Evolutionary conservation across 1,139 yeast species (phyloP), one percentile per base, ranked within the genome.

Genomic region (Ogataea hybrid): DNA sequence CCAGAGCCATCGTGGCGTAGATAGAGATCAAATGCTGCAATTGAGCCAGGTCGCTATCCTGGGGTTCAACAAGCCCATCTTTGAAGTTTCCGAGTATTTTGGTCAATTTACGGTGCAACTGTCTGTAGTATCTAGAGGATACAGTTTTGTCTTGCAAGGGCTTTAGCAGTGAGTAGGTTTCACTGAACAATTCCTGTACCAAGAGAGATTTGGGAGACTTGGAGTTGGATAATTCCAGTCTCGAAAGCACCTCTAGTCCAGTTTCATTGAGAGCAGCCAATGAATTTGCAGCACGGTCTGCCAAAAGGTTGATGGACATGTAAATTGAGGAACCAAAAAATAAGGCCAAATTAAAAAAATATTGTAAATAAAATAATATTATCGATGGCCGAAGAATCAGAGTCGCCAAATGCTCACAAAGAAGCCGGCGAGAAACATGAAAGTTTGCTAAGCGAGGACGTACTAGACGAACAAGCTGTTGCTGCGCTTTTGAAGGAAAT

Each of bases 11-110:
- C 2, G 59, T 36, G 3, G 62, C 47, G 41, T 64, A 65, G 4
- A 54, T 36, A 5, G 53, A 28, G 1, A 61, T 53, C 25, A 63
- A 43, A 20, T 57, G 48, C 36, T 65, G 67, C 25, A 65, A 41
- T 15, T 59, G 42, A 5, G 62, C 38, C 9, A 59, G 39, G 9
- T 54, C 48, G 2, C 57, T 39, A 29, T 62, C 61, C 15, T 40
- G 29, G 3, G 47, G 37, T 6, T 54, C 47, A 9, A 61, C 36
- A 3, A 62, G 51, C 0, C 67, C 67, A 15, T 56, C 35, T 21
- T 52, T 20, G 23, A 62, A 64, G 1, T 55, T 47, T 22, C 44
- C 28, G 7, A 62, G 39, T 5, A 57, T 39, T 5, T 46, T 20
- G 5, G 46, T 22, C 7, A 63, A 27, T 28, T 51, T 45, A 10